Evolutionary conservation across 2,329 filamentous ascomycete genomes (phyloP).

Genomic region (Ophiostoma sp.): DNA sequence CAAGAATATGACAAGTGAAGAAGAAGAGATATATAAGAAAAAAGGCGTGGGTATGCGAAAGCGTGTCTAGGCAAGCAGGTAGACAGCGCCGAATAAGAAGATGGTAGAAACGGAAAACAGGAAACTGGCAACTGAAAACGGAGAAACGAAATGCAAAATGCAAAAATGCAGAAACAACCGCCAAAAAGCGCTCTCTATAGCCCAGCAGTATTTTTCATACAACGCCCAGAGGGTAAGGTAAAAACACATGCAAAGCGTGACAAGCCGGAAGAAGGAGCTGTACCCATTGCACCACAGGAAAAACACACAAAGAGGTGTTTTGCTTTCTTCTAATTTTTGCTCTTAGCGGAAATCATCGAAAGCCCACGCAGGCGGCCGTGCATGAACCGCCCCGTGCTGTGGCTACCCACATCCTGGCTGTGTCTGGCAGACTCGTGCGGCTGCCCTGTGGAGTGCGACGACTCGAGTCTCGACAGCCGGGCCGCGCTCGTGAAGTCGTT

Average conservation of each 20-base stretch:
- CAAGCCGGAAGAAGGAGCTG: neutral
- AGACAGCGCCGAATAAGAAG: constrained; percentile 7
- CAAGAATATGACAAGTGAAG: constrained; percentile 32
- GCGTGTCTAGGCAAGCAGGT: constrained; percentile 3
- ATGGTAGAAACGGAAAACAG: neutral
- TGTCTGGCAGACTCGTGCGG: constrained; percentile 11
- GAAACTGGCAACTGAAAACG: too few relatives aligned
- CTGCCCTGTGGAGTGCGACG: constrained; percentile 47
- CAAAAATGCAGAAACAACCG: neutral
- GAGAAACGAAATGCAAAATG: neutral
- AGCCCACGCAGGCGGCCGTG: constrained; percentile 29
- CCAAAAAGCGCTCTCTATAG: constrained; percentile 14
- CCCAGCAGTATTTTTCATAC: constrained; percentile 18
- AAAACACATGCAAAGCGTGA: constrained; percentile 9
- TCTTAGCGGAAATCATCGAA: constrained; percentile 31
- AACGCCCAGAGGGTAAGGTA: constrained; percentile 15
- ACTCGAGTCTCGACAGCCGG: constrained; percentile 77
- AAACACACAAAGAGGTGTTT: neutral
- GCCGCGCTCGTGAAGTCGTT: constrained; percentile 89
- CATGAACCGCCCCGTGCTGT: constrained; percentile 24
- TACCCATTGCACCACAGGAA: neutral
- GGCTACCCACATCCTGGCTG: constrained; percentile 12
- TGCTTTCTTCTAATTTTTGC: constrained; percentile 22
- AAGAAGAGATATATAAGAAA: constrained; percentile 27
- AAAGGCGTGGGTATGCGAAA: constrained; percentile 14